Base-by-base conservation (phyloP, 305 asterid species). In the Coffea humblotiana region DNA sequence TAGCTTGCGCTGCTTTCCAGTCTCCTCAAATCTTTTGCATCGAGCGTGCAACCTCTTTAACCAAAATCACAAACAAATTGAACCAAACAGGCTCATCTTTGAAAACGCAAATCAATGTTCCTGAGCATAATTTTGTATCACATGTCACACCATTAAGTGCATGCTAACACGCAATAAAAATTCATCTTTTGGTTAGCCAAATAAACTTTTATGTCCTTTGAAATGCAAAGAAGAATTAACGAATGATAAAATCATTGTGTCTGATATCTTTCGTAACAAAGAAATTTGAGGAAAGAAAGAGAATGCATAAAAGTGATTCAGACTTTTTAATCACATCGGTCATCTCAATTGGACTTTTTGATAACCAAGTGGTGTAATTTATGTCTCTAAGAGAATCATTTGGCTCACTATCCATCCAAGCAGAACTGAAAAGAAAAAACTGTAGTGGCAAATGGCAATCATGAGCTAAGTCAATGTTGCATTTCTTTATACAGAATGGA, bases 381-480 rank as follows among this genome's bases (percentile, higher is more conserved):
- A 75, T 84, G 82, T 83, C 85, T 82, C 78, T 75, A 79, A 71
- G 77, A 80, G 90, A 89, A 88, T 86, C 87, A 84, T 83, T 51
- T 25, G 78, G 77, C 79, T 79, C 82, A 74, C 85, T 78, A 72
- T 83, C 79, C 72, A 49, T 79, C 27, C 69, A 63, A 61, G 48
- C 21, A 19, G 5, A 48, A 67, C 81, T 80, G 32, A 32, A 32
- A 32, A 32, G 32, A 73, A 85, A 84, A 56, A 78, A 58, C 47
- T 23, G 0, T 4, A 61, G 71, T 47, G 71, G 43, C 43, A 79
- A 82, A 56, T 77, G 81, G 86, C 78, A 82, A 84, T 87, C 77
- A 83, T 86, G 84, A 83, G 87, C 77, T 16, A 86, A 87, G 89
- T 84, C 88, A 81, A 87, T 87, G 87, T 84, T 70, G 79, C 54